phyloP scores from a whole-genome alignment of 1,284 basidiomycete genomes.

The Anthracocystis walkeri region DNA sequence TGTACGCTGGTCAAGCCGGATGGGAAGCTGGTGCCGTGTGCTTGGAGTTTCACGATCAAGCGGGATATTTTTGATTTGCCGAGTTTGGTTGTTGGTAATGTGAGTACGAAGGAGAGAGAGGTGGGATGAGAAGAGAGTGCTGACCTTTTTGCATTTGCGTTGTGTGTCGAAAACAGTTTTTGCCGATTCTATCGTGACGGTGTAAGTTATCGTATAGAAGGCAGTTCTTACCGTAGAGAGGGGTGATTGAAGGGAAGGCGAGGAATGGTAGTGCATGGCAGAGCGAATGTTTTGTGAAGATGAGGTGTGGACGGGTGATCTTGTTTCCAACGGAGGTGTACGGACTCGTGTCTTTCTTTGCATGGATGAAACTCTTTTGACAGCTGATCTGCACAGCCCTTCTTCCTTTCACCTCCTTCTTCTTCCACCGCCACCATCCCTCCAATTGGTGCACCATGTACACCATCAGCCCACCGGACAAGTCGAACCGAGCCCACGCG shows the following conservation, averaged over 20 bases:
- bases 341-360: too few relatives aligned
- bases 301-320: neutral
- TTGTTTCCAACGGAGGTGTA: too few relatives aligned
- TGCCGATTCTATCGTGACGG: slow-evolving; percentile 6
- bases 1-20: slow-evolving; percentile 61
- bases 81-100: slow-evolving; percentile 58
- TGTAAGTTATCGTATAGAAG: neutral
- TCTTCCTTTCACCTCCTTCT: too few relatives aligned
- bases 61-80: slow-evolving; percentile 68
- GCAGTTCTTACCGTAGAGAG: neutral
- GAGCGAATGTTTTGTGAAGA: neutral
- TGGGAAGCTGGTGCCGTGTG: slow-evolving; percentile 63
- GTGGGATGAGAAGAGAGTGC: neutral
- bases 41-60: slow-evolving; percentile 69
- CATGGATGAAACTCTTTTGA: too few relatives aligned
- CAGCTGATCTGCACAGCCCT: too few relatives aligned
- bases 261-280: neutral
- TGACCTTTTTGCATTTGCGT: neutral
- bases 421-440: too few relatives aligned
- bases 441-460: too few relatives aligned
- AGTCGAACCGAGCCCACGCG: too few relatives aligned
- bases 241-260: neutral
- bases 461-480: too few relatives aligned
- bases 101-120: neutral
- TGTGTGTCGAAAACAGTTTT: slow-evolving; percentile 3